Evolutionary conservation across 163 green algal species (phyloP).

Genomic region (Scenedesmus sp.): DNA sequence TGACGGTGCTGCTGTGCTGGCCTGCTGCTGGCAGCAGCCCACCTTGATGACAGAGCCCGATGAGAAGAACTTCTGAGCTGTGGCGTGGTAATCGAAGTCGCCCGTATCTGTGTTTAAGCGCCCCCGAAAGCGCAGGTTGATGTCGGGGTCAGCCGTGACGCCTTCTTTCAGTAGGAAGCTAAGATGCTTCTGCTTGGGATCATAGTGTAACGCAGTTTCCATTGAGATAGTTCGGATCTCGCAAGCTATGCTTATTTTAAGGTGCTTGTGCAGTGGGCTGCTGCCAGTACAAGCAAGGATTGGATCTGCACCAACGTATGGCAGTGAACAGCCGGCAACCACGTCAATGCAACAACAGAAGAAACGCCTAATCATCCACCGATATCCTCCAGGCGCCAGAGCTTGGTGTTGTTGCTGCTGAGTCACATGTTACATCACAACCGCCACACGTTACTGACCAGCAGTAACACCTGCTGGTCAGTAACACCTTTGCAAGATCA

Average conservation of each 20-base stretch:
- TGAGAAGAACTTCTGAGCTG: conserved; percentile 34
- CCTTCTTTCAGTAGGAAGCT: conserved; percentile 55
- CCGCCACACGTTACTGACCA: neutral
- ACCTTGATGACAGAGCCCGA: conserved; percentile 26
- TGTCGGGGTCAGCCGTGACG: conserved; percentile 50
- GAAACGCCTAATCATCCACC: neutral
- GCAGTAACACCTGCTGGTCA: neutral
- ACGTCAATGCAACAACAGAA: neutral
- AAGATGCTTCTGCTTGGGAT: conserved; percentile 55
- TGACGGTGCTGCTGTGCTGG: neutral
- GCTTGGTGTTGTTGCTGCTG: neutral
- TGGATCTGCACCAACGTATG: neutral
- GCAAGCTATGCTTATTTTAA: neutral
- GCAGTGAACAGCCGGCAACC: neutral
- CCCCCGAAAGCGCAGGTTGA: conserved; percentile 53
- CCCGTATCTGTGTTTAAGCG: conserved; percentile 51
- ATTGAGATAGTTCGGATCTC: neutral
- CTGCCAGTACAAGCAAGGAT: neutral
- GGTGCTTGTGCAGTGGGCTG: neutral
- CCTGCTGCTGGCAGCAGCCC: neutral
- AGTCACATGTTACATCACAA: neutral
- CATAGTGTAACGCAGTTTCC: conserved; percentile 58
- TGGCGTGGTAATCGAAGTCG: conserved; percentile 37
- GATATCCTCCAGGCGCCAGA: neutral
- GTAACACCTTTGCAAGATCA: neutral